Conservation (phyloP, 1,284 basidiomycete species). For the Leccinum fallax region DNA sequence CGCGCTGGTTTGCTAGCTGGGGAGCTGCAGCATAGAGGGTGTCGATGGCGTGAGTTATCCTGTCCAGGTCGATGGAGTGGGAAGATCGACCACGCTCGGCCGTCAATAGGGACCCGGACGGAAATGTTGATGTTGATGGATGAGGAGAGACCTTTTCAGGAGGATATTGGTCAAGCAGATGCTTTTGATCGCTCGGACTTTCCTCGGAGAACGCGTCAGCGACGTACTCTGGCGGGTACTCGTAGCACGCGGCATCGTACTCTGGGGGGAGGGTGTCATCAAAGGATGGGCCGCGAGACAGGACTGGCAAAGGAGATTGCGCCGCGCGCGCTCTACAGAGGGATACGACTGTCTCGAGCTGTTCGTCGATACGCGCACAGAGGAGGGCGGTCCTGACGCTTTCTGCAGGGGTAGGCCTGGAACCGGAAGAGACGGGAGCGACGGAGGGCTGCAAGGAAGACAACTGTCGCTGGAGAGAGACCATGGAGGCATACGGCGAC, state of each 20-base stretch:
- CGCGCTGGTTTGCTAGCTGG: constrained; percentile 84
- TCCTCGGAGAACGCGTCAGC: constrained; percentile 41
- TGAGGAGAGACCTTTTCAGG: constrained; percentile 24
- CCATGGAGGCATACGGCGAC: constrained; percentile 49
- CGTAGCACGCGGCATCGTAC: constrained; percentile 56
- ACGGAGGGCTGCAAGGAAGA: constrained; percentile 58
- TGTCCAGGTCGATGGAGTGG: constrained; percentile 78
- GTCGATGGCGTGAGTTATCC: constrained; percentile 84
- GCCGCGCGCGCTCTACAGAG: constrained; percentile 59
- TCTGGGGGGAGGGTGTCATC: constrained; percentile 62
- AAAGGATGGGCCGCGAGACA: constrained; percentile 25
- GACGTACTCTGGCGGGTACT: constrained; percentile 66
- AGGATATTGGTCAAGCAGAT: constrained; percentile 16
- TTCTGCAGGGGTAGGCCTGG: constrained; percentile 49
- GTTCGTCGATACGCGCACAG: constrained; percentile 73
- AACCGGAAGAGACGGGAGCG: constrained; percentile 6
- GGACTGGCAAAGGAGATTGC: background rate
- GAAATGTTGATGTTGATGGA: background rate
- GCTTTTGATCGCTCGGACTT: constrained; percentile 3
- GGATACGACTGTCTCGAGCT: constrained; percentile 67
- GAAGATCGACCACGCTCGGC: constrained; percentile 53
- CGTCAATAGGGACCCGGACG: constrained; percentile 12
- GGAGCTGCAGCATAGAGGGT: constrained; percentile 81
- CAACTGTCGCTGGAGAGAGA: constrained; percentile 65
- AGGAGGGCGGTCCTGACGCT: constrained; percentile 66